phyloP scores from a whole-genome alignment of 2,329 filamentous ascomycete genomes.

The Zopfia rhizophila region DNA sequence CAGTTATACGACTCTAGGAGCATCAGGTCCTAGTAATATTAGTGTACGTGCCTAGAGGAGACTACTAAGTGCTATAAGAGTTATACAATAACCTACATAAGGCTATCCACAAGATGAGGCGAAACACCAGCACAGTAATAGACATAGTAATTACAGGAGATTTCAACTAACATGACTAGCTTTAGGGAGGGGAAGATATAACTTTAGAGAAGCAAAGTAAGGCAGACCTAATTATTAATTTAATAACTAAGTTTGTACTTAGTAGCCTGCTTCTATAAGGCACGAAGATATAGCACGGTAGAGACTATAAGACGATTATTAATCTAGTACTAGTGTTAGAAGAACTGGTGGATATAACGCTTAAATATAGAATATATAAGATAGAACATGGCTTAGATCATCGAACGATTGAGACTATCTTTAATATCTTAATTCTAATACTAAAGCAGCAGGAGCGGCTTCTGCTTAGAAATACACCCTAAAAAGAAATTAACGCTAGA shows the following conservation, averaged over 20 bases:
- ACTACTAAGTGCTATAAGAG: slow-evolving; percentile 10
- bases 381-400: slow-evolving; percentile 25
- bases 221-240: slow-evolving; percentile 23
- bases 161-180: slow-evolving; percentile 24
- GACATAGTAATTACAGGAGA: slow-evolving; percentile 22
- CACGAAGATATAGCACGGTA: slow-evolving; percentile 8
- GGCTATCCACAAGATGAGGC: slow-evolving; percentile 10
- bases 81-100: slow-evolving; percentile 5
- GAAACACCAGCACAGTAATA: slow-evolving; percentile 14
- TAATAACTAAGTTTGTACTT: slow-evolving; percentile 23
- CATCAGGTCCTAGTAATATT: slow-evolving; percentile 14
- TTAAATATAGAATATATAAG: no score
- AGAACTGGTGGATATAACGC: slow-evolving; percentile 16
- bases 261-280: slow-evolving; percentile 21
- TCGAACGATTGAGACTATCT: slow-evolving; percentile 20
- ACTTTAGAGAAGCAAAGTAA: slow-evolving; percentile 15
- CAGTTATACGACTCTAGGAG: slow-evolving; percentile 14
- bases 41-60: slow-evolving; percentile 17
- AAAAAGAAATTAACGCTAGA: slow-evolving; percentile 24
- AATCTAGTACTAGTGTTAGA: slow-evolving; percentile 19
- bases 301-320: no score
- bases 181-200: slow-evolving; percentile 20
- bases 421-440: slow-evolving; percentile 14
- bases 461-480: slow-evolving; percentile 25
- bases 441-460: slow-evolving; percentile 18